Conservation (phyloP, 2,329 filamentous ascomycete genomes). For the Westerdykella sp. region DNA sequence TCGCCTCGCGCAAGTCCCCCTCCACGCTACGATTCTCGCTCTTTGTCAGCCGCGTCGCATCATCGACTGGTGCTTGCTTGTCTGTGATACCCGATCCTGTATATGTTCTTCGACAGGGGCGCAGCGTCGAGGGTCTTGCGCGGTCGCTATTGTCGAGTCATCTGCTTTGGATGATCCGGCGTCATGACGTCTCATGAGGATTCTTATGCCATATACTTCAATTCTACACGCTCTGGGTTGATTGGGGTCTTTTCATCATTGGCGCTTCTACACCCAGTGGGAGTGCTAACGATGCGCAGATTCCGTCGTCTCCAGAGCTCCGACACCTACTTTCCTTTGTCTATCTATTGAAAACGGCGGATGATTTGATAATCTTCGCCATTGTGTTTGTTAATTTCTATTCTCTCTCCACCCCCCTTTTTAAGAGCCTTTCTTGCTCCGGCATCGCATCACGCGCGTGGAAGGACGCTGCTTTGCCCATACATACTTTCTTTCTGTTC, state of each 20-base stretch:
- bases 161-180: neutral
- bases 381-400: constrained; percentile 6
- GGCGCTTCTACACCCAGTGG: too few relatives aligned
- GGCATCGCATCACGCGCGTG: constrained; percentile 2
- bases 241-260: too few relatives aligned
- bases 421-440: too few relatives aligned
- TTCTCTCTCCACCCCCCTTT: neutral
- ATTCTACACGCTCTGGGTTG: constrained; percentile 2
- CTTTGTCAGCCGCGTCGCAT: constrained; percentile 16
- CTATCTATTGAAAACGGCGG: neutral
- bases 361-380: constrained; percentile 5
- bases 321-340: neutral
- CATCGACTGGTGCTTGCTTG: constrained; percentile 24
- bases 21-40: constrained; percentile 2
- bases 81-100: constrained; percentile 15
- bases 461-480: constrained; percentile 15
- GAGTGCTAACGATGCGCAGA: too few relatives aligned
- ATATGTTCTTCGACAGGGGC: constrained; percentile 2
- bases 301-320: too few relatives aligned
- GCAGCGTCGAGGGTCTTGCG: constrained; percentile 2
- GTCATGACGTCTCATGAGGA: constrained; percentile 18
- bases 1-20: constrained; percentile 2
- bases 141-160: neutral
- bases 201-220: constrained; percentile 8
- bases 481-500: too few relatives aligned